Base-by-base conservation (phyloP, 2,329 filamentous ascomycete species). In the Penicillium sp. region DNA sequence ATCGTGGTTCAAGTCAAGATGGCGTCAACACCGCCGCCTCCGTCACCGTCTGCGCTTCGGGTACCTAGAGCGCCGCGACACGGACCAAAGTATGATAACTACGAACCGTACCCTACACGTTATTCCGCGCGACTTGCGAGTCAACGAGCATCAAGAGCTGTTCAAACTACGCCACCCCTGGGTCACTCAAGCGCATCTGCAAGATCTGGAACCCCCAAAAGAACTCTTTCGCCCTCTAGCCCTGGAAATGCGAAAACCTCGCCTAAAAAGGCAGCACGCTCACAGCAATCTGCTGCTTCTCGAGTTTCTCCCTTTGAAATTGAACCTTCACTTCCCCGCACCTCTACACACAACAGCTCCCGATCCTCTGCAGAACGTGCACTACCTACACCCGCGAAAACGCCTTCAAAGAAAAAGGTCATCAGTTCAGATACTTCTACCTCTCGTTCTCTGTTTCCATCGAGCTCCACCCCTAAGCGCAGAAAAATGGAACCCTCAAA, bases 381-480 rank as follows among this genome's bases (percentile, higher is more conserved):
- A 76, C 75, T 86, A 14, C 83, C 82, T 2, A 86, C 84, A 19
- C 84, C 84, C 16, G 78, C 79, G 40, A 86, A 86, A 70, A 86
- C 84, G 9, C 84, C 84, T 23, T 62, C 61, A 9, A 76, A 76
- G 63, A 85, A 84, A 72, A 81, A 81, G 59, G 66, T 73, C 3
- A 65, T 77, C 19, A 64, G 70, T 13, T 73, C 78, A 53, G 64
- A 80, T 47, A 72, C 76, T 46, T 67, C 75, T 5, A 78, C 81
- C 34, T 78, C 82, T 27, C 80, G 83, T 55, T 74, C 79, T 27
- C 70, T 84, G 27, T 84, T 84, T 65, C 78, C 78, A 57, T 72
- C 71, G 59, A 68, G 70, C n/a, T 70, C 78, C 5, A 76, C 74
- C 26, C 76, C 79, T 7, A 75, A 75, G 48, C 79, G 79, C 52